A percentile compares a stretch with the other conserved stretches of the same genome.
phyloP scores from a whole-genome alignment of 2,329 filamentous ascomycete species.

The Lanzia echinophila region DNA sequence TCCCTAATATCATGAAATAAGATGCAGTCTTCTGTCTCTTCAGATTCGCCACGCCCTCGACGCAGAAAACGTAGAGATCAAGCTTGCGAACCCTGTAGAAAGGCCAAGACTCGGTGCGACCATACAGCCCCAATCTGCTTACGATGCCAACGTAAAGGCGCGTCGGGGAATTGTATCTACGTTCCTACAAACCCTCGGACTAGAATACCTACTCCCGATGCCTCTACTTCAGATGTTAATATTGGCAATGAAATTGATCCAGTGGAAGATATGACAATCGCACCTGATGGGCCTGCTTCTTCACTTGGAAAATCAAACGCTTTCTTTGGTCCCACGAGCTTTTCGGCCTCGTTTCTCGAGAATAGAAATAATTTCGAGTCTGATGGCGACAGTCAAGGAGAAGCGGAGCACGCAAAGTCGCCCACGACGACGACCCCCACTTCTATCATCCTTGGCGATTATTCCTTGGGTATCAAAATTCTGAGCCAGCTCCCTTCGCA shows the following conservation, averaged over 20 bases:
- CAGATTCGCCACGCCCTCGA: not conserved
- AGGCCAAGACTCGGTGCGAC: not conserved
- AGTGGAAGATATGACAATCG: not conserved
- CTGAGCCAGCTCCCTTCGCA: not conserved
- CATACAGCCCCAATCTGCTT: not conserved
- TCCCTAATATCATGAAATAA: too few relatives aligned
- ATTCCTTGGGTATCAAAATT: not conserved
- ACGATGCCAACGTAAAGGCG: not conserved
- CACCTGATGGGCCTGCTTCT: not conserved
- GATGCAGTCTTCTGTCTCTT: too few relatives aligned
- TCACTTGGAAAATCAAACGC: not conserved
- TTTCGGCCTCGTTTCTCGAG: not conserved
- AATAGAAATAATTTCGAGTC: not conserved
- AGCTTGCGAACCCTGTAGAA: not conserved
- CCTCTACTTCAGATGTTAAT: not conserved
- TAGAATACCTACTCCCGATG: not conserved
- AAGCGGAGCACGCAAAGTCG: too few relatives aligned
- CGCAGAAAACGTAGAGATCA: constrained; percentile 3
- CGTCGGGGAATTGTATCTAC: not conserved
- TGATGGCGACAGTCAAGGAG: not conserved
- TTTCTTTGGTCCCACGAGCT: constrained; percentile 1
- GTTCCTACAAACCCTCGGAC: not conserved
- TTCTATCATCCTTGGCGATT: not conserved
- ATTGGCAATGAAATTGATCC: not conserved
- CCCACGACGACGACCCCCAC: not conserved